A percentile compares a stretch with the other conserved stretches of the same genome.
Evolutionary conservation across 495 filamentous ascomycete genomes (phyloP).

Genomic region (Bathelium albidoporum): DNA sequence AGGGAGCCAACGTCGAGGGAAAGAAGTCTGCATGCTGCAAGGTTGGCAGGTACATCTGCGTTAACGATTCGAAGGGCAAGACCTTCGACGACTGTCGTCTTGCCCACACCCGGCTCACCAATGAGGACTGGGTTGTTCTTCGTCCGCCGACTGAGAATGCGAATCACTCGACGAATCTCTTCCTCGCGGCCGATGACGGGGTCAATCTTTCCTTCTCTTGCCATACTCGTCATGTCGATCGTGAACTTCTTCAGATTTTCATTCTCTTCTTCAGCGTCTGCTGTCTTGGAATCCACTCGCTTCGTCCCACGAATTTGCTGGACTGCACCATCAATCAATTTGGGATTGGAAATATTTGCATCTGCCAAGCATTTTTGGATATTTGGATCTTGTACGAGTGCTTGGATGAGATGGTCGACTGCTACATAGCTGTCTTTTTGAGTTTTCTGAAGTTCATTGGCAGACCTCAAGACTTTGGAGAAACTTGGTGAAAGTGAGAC

Average conservation of each 20-base stretch:
- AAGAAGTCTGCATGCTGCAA: constrained; percentile 87
- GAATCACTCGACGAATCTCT: constrained; percentile 87
- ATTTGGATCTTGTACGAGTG: constrained; percentile 64
- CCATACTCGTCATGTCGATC: constrained; percentile 91
- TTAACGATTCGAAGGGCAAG: constrained; percentile 94
- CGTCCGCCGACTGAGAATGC: constrained; percentile 84
- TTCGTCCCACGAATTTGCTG: constrained; percentile 82
- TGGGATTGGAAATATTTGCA: constrained; percentile 82
- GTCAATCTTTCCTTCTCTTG: constrained; percentile 93
- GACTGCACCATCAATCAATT: constrained; percentile 78
- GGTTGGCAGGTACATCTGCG: constrained; percentile 84
- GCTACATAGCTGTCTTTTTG: constrained; percentile 93
- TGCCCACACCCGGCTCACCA: constrained; percentile 95
- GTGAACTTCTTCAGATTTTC: constrained; percentile 96
- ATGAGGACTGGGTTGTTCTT: constrained; percentile 98
- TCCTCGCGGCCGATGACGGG: constrained; percentile 96
- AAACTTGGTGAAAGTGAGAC: constrained; percentile 72
- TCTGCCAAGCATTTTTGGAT: constrained; percentile 69
- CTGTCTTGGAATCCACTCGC: constrained; percentile 88
- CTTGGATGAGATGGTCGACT: constrained; percentile 83
- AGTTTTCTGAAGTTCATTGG: constrained; percentile 84
- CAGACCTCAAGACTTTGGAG: constrained; percentile 66
- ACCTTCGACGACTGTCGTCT: constrained; percentile 96
- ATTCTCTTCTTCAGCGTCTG: constrained; percentile 78
- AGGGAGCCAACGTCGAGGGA: constrained; percentile 90